phyloP scores from a whole-genome alignment of 345 rosid species.

The Erucastrum elatum region DNA sequence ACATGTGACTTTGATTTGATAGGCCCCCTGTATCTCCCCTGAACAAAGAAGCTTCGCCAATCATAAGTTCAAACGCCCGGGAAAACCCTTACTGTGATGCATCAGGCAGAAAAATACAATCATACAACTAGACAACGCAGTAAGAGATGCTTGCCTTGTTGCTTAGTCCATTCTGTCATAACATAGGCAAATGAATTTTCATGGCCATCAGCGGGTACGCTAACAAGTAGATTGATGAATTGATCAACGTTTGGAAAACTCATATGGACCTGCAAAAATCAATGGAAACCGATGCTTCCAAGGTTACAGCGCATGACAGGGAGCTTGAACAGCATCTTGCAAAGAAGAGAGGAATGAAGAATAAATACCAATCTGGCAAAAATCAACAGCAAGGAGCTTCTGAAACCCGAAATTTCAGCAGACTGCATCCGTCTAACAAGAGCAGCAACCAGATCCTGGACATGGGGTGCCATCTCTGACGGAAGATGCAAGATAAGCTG shows the following conservation, averaged over 20 bases:
- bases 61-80: conserved; percentile 21
- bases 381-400: conserved; percentile 77
- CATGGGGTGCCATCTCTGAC: conserved; percentile 79
- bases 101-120: conserved; percentile 14
- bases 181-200: conserved; percentile 69
- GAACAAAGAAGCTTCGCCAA: conserved; percentile 27
- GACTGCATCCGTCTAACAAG: conserved; percentile 88
- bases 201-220: conserved; percentile 63
- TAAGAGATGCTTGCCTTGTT: conserved; percentile 63
- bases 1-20: conserved; percentile 85
- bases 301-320: background rate
- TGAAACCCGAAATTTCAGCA: conserved; percentile 70
- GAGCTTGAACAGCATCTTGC: conserved; percentile 1
- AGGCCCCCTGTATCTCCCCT: conserved; percentile 88
- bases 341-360: conserved; percentile 20
- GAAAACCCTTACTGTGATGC: conserved; percentile 8
- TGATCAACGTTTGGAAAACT: conserved; percentile 78
- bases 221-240: conserved; percentile 68
- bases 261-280: conserved; percentile 69
- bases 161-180: conserved; percentile 90
- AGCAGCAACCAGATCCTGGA: conserved; percentile 71
- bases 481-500: conserved; percentile 95
- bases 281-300: background rate
- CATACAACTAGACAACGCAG: conserved; percentile 1
- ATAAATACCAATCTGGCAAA: conserved; percentile 94